Base-by-base conservation (phyloP, 257 asterid species). In the Orobanche coerulescens region DNA sequence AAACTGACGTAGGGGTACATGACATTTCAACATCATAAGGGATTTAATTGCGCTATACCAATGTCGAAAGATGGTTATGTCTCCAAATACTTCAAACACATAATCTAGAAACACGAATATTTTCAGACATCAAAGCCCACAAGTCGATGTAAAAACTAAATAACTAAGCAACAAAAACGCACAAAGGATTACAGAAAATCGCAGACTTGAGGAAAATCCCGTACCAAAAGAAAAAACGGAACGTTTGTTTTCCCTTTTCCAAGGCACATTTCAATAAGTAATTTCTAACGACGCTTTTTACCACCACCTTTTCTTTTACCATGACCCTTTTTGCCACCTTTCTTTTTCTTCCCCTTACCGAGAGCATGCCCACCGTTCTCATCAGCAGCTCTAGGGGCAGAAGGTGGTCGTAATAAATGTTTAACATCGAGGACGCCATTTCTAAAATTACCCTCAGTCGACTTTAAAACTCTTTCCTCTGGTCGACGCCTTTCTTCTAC, bases 341-440 rank as follows among this genome's bases (percentile, higher is more conserved):
- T 81, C 64, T 59, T 78, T 71, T 77, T 78, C 85, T 57, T 75
- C 64, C 87, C 87, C 72, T 80, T 77, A 62, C 79, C 43, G 7
- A 33, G 0, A 30, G 55, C 64, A 36, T 33, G 65, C 55, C 65
- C 54, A 22, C 62, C 68, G 12, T 61, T 58, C 2, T 66, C 78
- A 15, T 67, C 69, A 2, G 54, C 24, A 40, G 48, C 48, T 42
- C 71, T 77, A n/a, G 93, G 80, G 6, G 77, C 68, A 6, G 93
- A 68, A 61, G 88, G 72, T 40, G 53, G 22, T 51, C 61, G 51
- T 43, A 88, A 66, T n/a, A 88, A 57, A 63, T 78, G 78, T 46
- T 80, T 80, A 36, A 88, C 98, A 65, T 92, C 80, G 61, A 92
- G 95, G 58, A 92, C 84, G 1, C 98, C 95, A 20, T 92, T 86